phyloP scores from a whole-genome alignment of 2,329 filamentous ascomycete genomes.

The Byssochlamys sp. region DNA sequence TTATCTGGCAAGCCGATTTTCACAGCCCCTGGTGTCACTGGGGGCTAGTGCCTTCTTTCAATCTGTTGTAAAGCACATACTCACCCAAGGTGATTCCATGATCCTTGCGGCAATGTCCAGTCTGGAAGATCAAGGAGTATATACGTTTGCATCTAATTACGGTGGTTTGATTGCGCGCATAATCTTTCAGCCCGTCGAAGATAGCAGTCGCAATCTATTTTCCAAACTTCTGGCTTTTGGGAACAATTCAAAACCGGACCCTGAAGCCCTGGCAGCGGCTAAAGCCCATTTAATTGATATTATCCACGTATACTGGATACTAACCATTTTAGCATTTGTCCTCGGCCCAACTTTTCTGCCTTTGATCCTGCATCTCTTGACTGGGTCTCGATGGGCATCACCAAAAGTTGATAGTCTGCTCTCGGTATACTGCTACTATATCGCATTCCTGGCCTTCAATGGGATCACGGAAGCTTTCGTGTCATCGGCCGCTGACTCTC shows the following conservation, averaged over 20 bases:
- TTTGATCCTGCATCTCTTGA: constrained; percentile 61
- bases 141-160: constrained; percentile 89
- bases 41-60: constrained; percentile 78
- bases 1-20: constrained; percentile 56
- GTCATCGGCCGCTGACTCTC: constrained; percentile 67
- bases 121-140: constrained; percentile 74
- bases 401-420: constrained; percentile 66
- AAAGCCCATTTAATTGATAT: constrained; percentile 39
- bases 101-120: constrained; percentile 70
- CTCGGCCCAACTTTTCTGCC: constrained; percentile 69
- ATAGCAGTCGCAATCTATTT: constrained; percentile 83
- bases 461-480: constrained; percentile 90
- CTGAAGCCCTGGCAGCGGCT: constrained; percentile 14
- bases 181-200: constrained; percentile 89
- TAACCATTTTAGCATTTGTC: constrained; percentile 59
- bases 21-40: constrained; percentile 59
- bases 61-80: constrained; percentile 78
- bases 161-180: constrained; percentile 80
- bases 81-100: constrained; percentile 89
- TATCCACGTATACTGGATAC: constrained; percentile 62
- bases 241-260: constrained; percentile 9
- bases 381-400: constrained; percentile 65
- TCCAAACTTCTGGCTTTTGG: constrained; percentile 59
- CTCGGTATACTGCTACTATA: constrained; percentile 78
- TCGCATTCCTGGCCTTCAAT: constrained; percentile 84